Evolutionary conservation across 805 yeast species (phyloP).

Genomic region (Candida piceae): DNA sequence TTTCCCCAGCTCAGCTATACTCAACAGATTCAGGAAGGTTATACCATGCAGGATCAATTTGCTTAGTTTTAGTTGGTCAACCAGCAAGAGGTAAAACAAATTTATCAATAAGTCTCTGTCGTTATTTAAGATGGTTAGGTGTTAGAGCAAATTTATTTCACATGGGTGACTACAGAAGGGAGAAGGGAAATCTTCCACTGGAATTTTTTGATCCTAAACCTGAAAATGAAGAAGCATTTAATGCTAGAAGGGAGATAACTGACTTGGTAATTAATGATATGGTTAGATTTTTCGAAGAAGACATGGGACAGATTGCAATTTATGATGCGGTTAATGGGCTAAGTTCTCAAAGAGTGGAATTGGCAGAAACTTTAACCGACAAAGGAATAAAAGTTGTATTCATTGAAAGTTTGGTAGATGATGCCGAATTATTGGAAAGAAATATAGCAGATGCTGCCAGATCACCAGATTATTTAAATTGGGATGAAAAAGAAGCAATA

Average conservation of each 20-base stretch:
- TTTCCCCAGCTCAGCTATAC: constrained; percentile 89
- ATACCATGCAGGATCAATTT: constrained; percentile 92
- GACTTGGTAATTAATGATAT: constrained; percentile 67
- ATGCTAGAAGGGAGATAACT: constrained; percentile 53
- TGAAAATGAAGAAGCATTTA: constrained; percentile 38
- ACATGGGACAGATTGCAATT: constrained; percentile 90
- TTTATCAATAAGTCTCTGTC: constrained; percentile 81
- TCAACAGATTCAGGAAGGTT: constrained; percentile 88
- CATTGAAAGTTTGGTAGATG: constrained; percentile 83
- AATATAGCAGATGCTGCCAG: constrained; percentile 82
- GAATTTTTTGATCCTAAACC: constrained; percentile 65
- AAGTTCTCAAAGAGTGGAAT: constrained; percentile 55
- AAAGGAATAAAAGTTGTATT: constrained; percentile 73
- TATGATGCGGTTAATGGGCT: constrained; percentile 93
- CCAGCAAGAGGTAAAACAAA: constrained; percentile 97
- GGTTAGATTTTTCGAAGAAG: constrained; percentile 60
- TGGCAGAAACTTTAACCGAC: constrained; percentile 49
- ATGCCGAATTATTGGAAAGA: constrained; percentile 57
- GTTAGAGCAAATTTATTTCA: constrained; percentile 90
- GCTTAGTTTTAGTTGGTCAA: constrained; percentile 83
- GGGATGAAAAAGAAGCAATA: constrained; percentile 72
- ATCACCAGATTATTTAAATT: constrained; percentile 80
- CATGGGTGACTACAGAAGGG: constrained; percentile 83
- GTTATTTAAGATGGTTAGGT: constrained; percentile 94
- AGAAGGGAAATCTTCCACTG: constrained; percentile 47